Evolutionary conservation across 2,329 filamentous ascomycete species (phyloP), one percentile per base, ranked within the genome.

Genomic region (Ophiostoma sp.): DNA sequence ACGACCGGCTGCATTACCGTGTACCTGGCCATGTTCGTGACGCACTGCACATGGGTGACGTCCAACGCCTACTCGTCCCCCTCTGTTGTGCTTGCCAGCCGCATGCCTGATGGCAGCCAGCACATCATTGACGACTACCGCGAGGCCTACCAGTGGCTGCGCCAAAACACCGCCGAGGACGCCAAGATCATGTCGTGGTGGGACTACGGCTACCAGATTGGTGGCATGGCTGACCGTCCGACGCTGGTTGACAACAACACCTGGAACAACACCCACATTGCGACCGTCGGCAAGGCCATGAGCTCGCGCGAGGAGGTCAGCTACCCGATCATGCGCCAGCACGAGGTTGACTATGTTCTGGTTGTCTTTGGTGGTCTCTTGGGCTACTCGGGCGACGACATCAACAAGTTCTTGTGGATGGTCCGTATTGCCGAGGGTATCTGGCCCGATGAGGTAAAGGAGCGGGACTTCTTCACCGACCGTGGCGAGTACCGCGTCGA

Each of bases 371-470:
- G 95, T 75, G 95, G 92, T 77, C 87, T 99, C 69, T 84, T 99
- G 52, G 96, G 96, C 68, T 99, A 99, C 82, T 97, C 93, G 66
- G 95, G 95, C 72, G 95, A 99, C 75, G 95, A 99, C 76, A 97
- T 99, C 82, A 99, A 99, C 84, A 99, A 99, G 82, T 99, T 99
- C 84, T 83, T 99, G 74, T 99, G 95, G 95, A 99, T 99, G 96
- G 93, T 99, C 69, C 88, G 95, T 77, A 99, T 99, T 76, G 95
- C 95, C 52, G 95, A 99, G 80, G 95, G 95, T 72, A 98, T 99
- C 80, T 99, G 95, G 95, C 95, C 95, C n/a, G 93, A 98, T 73
- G 94, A 99, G 84, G 89, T 99, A 74, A 96, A 93, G 81, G 95
- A 99, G 81, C 90, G 95, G 72, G 90, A 94, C 75, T 99, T 94